Conservation (phyloP, 306 rosid species). For the Rosa persica region DNA sequence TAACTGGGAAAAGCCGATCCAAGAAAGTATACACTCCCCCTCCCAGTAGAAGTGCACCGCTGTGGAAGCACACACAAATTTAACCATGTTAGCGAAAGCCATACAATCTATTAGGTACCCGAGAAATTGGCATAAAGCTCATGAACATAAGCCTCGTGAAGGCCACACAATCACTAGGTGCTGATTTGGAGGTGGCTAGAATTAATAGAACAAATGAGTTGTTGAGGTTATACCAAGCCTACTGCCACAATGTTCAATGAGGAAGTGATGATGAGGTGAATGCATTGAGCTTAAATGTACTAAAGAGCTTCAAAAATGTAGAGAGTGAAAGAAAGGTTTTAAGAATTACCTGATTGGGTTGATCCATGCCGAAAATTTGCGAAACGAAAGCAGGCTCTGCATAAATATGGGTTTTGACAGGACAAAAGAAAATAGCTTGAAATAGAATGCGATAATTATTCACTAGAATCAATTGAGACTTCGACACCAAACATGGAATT, state of each 20-base stretch:
- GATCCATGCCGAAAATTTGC: conserved; percentile 91
- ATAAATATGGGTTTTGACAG: conserved; percentile 10
- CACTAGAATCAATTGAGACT: neutral
- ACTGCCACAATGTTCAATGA: neutral
- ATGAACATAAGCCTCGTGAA: neutral
- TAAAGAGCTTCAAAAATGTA: neutral
- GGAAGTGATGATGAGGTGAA: neutral
- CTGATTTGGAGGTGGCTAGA: neutral
- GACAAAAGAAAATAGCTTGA: neutral
- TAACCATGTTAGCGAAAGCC: neutral
- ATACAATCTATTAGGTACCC: neutral
- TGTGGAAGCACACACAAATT: conserved; percentile 32
- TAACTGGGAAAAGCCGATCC: conserved; percentile 79
- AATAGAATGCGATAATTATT: neutral
- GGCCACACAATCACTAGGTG: neutral
- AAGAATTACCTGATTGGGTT: conserved; percentile 72
- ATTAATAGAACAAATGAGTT: neutral
- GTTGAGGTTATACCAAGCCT: neutral
- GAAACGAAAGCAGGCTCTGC: conserved; percentile 87
- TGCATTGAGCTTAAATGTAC: neutral
- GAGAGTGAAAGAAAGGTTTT: neutral
- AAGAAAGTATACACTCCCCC: conserved; percentile 88
- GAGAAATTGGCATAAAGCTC: neutral
- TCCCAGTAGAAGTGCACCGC: conserved; percentile 83
- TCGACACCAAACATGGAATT: neutral